Evolutionary conservation across 257 asterid species (phyloP).

Genomic region (Marsdenia floribunda): DNA sequence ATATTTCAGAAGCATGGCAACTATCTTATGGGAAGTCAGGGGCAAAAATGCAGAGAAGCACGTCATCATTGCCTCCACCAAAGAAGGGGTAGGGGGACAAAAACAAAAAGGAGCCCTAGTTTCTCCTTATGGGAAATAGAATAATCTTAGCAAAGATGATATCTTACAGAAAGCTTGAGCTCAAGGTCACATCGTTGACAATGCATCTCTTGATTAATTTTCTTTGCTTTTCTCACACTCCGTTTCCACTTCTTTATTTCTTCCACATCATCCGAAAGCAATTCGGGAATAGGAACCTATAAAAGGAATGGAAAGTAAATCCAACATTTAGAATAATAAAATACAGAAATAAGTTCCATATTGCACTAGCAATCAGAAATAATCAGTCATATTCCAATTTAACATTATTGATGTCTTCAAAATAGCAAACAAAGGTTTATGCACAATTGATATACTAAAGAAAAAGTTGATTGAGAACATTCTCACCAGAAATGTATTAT

Average conservation of each 20-base stretch:
- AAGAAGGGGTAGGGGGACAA: not conserved
- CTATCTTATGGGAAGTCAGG: not conserved
- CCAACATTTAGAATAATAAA: not conserved
- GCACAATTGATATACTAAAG: not conserved
- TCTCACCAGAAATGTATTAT: not conserved
- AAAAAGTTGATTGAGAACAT: not conserved
- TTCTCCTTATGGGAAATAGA: constrained; percentile 2
- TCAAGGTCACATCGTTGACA: constrained; percentile 87
- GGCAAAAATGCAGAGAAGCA: not conserved
- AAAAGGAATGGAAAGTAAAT: constrained; percentile 14
- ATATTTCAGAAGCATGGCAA: not conserved
- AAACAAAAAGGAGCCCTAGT: not conserved
- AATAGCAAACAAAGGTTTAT: not conserved
- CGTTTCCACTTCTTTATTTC: constrained; percentile 80
- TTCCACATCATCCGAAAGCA: constrained; percentile 47
- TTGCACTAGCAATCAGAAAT: not conserved
- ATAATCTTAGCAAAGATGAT: constrained; percentile 12
- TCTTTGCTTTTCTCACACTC: constrained; percentile 70
- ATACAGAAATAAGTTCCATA: not conserved
- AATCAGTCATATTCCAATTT: not conserved
- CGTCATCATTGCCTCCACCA: not conserved
- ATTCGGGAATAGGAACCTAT: constrained; percentile 80
- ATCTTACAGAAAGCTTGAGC: constrained; percentile 84
- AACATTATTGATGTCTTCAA: not conserved
- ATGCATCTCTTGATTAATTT: constrained; percentile 86